These are phyloP conservation scores for Quercus wislizeni DNA, from an alignment of 306 rosid species.

Conservation along the genomic window DNA sequence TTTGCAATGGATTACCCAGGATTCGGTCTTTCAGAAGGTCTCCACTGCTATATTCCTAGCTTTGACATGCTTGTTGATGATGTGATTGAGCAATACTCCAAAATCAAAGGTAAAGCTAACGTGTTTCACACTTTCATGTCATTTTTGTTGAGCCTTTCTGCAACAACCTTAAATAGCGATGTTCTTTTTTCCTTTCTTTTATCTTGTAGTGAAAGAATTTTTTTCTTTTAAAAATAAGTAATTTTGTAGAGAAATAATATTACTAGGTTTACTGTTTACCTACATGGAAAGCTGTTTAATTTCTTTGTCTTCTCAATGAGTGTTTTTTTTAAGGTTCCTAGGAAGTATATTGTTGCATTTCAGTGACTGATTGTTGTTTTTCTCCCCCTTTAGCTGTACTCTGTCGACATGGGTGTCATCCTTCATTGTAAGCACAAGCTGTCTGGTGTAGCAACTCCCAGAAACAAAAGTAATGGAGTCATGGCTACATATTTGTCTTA, in stretches of 20 bases:
- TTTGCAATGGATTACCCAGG: constrained; percentile 97
- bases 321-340: not conserved
- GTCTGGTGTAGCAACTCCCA: not conserved
- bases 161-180: not conserved
- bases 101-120: constrained; percentile 60
- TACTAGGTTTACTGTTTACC: not conserved
- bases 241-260: not conserved
- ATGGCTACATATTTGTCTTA: not conserved
- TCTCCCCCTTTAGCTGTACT: not conserved
- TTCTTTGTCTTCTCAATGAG: not conserved
- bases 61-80: constrained; percentile 72
- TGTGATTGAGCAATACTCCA: constrained; percentile 76
- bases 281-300: not conserved
- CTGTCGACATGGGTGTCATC: not conserved
- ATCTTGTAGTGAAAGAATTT: not conserved
- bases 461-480: not conserved
- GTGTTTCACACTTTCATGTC: not conserved
- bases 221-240: not conserved
- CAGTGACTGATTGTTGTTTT: not conserved
- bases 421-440: not conserved
- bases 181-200: not conserved
- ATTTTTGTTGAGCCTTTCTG: not conserved
- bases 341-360: not conserved
- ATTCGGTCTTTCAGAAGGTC: constrained; percentile 96
- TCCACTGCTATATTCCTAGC: constrained; percentile 69